Evolutionary conservation across 306 rosid genomes (phyloP).

Genomic region (Prinsepia uniflora): DNA sequence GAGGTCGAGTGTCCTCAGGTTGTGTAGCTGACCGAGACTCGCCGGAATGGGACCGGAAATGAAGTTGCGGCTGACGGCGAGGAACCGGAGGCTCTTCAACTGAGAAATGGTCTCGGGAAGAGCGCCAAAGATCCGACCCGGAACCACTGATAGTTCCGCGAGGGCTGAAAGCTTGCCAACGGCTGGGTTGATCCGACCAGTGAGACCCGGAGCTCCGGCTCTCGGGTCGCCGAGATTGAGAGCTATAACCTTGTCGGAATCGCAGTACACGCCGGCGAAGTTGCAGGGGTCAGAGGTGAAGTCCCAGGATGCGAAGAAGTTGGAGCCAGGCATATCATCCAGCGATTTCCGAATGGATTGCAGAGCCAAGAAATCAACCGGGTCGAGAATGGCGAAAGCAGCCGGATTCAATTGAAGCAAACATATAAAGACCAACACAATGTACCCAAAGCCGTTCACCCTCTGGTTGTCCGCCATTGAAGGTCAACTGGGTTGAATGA

Average conservation of each 20-base stretch:
- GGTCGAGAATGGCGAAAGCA: constrained; percentile 67
- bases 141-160: constrained; percentile 81
- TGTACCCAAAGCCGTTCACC: constrained; percentile 6
- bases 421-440: constrained; percentile 27
- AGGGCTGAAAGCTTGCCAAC: constrained; percentile 72
- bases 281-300: constrained; percentile 93
- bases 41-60: constrained; percentile 77
- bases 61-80: constrained; percentile 78
- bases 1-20: constrained; percentile 67
- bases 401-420: constrained; percentile 22
- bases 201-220: constrained; percentile 83
- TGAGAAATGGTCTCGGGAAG: constrained; percentile 53
- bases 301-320: constrained; percentile 84
- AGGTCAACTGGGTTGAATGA: constrained; percentile 19
- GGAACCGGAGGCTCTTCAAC: constrained; percentile 65
- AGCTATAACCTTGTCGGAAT: constrained; percentile 65
- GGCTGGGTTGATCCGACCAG: constrained; percentile 67
- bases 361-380: constrained; percentile 79
- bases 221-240: constrained; percentile 93
- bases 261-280: constrained; percentile 88
- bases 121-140: constrained; percentile 71
- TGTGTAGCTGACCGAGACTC: constrained; percentile 44
- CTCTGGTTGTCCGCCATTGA: constrained; percentile 45
- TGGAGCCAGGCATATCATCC: constrained; percentile 77
- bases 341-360: constrained; percentile 75